Evolutionary conservation across 1,284 basidiomycete species (phyloP).

Genomic region (Lentinus polychrous): DNA sequence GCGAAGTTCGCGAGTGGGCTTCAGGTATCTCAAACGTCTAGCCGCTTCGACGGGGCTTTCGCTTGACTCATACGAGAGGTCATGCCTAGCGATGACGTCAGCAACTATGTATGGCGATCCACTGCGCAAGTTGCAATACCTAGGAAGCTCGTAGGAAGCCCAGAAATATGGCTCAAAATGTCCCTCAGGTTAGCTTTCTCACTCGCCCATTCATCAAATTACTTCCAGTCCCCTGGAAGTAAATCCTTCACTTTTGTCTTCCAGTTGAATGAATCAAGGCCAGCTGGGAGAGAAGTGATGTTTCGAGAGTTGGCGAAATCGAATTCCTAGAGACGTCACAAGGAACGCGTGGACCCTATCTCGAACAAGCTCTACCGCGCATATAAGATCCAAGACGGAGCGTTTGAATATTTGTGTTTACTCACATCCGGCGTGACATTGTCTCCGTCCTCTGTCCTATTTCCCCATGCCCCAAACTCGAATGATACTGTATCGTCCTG

Average conservation of each 20-base stretch:
- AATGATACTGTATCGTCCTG: neutral
- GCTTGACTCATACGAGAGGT: constrained; percentile 21
- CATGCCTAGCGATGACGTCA: constrained; percentile 18
- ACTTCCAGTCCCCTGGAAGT: constrained; percentile 32
- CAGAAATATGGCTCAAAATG: constrained; percentile 26
- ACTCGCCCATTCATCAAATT: constrained; percentile 29
- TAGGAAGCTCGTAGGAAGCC: constrained; percentile 25
- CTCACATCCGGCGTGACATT: constrained; percentile 23
- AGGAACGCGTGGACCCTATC: constrained; percentile 39
- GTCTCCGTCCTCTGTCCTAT: constrained; percentile 24
- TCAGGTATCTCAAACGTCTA: constrained; percentile 22
- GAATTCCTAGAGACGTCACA: constrained; percentile 29
- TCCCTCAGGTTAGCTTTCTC: constrained; percentile 32
- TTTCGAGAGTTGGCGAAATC: constrained; percentile 23
- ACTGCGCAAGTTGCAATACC: too few relatives aligned
- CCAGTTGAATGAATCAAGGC: constrained; percentile 24
- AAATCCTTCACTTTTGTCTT: constrained; percentile 33
- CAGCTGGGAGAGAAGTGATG: constrained; percentile 21
- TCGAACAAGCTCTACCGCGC: constrained; percentile 29
- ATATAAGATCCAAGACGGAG: neutral
- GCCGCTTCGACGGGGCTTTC: constrained; percentile 24
- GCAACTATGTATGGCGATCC: neutral
- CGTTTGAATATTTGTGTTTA: constrained; percentile 1
- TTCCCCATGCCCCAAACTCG: constrained; percentile 23
- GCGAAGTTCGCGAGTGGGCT: constrained; percentile 28